A percentile compares a stretch with the other conserved stretches of the same genome.
phyloP scores from a whole-genome alignment of 345 rosid species.

The Luvunga scandens region DNA sequence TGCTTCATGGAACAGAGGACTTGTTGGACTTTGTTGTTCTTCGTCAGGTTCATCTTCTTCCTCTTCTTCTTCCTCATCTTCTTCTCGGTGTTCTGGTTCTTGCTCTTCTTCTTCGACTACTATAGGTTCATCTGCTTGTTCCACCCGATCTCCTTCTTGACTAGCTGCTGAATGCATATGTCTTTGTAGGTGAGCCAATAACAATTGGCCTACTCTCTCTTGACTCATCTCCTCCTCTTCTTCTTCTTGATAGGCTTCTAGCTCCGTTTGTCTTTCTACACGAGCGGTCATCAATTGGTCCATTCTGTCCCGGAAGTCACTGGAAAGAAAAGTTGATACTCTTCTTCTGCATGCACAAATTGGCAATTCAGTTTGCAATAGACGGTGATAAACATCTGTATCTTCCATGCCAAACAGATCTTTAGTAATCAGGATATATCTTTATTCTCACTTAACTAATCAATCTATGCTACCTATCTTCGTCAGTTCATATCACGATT shows the following conservation, averaged over 20 bases:
- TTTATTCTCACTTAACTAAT: neutral
- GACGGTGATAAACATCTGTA: neutral
- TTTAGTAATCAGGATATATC: neutral
- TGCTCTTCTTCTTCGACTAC: constrained; percentile 1
- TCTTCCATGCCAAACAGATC: neutral
- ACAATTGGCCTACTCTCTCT: constrained; percentile 32
- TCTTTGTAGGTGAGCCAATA: constrained; percentile 29
- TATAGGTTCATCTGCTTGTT: constrained; percentile 13
- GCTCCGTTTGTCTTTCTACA: constrained; percentile 35
- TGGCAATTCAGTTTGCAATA: constrained; percentile 2
- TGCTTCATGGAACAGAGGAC: constrained; percentile 36
- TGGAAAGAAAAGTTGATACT: constrained; percentile 65
- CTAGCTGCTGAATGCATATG: constrained; percentile 10
- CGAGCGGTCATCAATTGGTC: constrained; percentile 59
- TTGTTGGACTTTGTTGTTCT: constrained; percentile 20
- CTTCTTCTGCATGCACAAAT: constrained; percentile 48
- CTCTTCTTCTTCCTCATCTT: constrained; percentile 23
- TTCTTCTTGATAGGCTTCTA: constrained; percentile 20
- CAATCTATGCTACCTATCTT: neutral
- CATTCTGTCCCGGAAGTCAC: constrained; percentile 71
- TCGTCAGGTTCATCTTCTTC: constrained; percentile 20
- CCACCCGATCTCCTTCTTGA: constrained; percentile 8
- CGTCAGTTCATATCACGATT: neutral
- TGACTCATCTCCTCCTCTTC: constrained; percentile 24
- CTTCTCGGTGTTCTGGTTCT: constrained; percentile 16